Conservation (phyloP, 2,329 filamentous ascomycete species). For the Fusarium phyllophilum region DNA sequence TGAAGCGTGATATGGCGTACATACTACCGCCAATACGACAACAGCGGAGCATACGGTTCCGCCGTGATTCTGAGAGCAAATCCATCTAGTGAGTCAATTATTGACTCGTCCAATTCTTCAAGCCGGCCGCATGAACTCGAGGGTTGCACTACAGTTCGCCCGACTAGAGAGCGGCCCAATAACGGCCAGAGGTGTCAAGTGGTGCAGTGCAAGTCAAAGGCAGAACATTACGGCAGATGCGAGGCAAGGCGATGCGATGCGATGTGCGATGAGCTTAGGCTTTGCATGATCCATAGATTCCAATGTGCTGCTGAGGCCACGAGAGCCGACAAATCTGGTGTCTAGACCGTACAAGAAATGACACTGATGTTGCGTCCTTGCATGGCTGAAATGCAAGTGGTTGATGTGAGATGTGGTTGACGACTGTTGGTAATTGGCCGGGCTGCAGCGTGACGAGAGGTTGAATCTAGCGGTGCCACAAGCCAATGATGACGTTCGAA, state of each 20-base stretch:
- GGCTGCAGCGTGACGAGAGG: slow-evolving; percentile 40
- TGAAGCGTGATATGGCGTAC: slow-evolving; percentile 15
- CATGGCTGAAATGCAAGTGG: slow-evolving; percentile 35
- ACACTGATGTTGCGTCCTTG: slow-evolving; percentile 10
- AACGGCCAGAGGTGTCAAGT: neutral
- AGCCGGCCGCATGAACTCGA: slow-evolving; percentile 31
- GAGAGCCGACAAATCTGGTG: slow-evolving; percentile 13
- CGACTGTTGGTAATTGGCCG: slow-evolving; percentile 31
- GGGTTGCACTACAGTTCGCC: slow-evolving; percentile 33
- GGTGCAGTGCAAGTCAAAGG: slow-evolving; percentile 28
- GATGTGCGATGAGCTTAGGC: slow-evolving; percentile 24
- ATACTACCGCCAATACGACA: slow-evolving; percentile 18
- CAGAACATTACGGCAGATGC: slow-evolving; percentile 32
- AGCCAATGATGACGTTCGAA: slow-evolving; percentile 37
- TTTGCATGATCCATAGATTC: slow-evolving; percentile 40
- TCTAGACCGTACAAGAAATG: slow-evolving; percentile 6
- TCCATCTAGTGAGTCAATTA: slow-evolving; percentile 2
- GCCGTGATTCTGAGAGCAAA: slow-evolving; percentile 1
- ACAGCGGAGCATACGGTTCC: slow-evolving; percentile 25
- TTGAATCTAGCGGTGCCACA: slow-evolving; percentile 34
- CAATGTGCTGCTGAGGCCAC: slow-evolving; percentile 16
- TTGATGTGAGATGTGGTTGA: slow-evolving; percentile 19
- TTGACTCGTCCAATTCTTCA: slow-evolving; percentile 21
- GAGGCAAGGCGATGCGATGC: slow-evolving; percentile 16
- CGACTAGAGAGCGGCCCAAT: slow-evolving; percentile 22